Evolutionary conservation across 345 rosid genomes (phyloP), one percentile per base, ranked within the genome.

Genomic region (Salix exigua): DNA sequence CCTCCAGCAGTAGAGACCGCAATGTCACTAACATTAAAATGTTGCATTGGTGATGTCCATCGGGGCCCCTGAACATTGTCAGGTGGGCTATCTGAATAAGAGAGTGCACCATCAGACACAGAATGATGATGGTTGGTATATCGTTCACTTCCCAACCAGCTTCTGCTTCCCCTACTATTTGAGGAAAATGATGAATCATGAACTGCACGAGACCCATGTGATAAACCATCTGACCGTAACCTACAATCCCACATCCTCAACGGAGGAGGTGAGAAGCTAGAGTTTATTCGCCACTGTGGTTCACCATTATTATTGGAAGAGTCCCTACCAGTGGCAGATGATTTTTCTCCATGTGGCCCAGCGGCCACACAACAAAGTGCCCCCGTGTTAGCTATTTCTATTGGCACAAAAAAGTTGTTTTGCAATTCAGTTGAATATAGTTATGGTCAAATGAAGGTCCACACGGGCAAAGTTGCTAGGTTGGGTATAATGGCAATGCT

Each of bases 331-430:
- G 26, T 68, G n/a, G 82, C 68, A 46, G 86, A 87, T 68, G 90
- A 89, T 72, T 82, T 88, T 11, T 82, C 86, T 84, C 85, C 89
- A 85, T 87, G 94, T 92, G 98, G 98, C 98, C 98, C 78, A 85
- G 91, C 76, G 97, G 94, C 98, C 91, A 90, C 89, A 77, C 98
- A 92, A 89, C 97, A 94, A 76, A 92, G 89, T 0, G 94, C 95
- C 86, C 97, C 98, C 97, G 90, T 94, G 86, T 88, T 94, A 83
- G 88, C 89, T 88, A 90, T 82, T 85, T 86, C 77, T 90, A 80
- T 63, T 13, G 48, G 60, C 79, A 81, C 78, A 78, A 66, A n/a
- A 83, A 55, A 73, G 75, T 62, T 79, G 69, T 77, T 38, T 48
- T 18, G 77, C 68, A 18, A 66, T 64, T 75, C 69, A 78, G 58